Evolutionary conservation across 805 yeast species (phyloP), one percentile per base, ranked within the genome.

Genomic region (Kodamaea kakaduensis): DNA sequence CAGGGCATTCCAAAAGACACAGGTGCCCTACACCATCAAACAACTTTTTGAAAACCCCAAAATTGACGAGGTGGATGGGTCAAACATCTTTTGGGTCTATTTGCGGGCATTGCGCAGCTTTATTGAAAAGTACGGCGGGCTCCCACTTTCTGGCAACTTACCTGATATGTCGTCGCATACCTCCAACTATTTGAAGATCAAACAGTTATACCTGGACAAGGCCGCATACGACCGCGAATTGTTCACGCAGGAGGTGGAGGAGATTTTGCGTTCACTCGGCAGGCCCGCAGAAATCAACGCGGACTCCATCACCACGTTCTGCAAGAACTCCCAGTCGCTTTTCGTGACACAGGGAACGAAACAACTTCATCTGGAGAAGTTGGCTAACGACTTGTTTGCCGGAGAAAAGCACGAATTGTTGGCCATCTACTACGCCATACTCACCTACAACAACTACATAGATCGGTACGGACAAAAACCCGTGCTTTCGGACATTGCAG

Each of bases 151-250:
- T 3, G 96, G 95, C 0, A 71, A 63, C 0, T 52, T 89, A 5
- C 95, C 96, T 0, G 97, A 89, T 54, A 90, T 90, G 96, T 82
- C 84, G 14, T 75, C 95, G 0, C 77, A 78, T 42, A 81, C 96
- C 0, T 56, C 59, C 6, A 65, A 65, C 37, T 90, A 84, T 53
- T 64, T 81, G 2, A 54, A 49, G 6, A 57, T 90, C 23, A 83
- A 79, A 52, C 50, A 50, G 0, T 46, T 86, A 3, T 90, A 85
- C 51, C 54, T 69, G 12, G 59, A 52, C 1, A 81, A 81, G 48
- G 79, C 84, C 1, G 38, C 46, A 7, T 31, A 39, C 2, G 95
- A 88, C 53, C 53, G 61, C 29, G 45, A 51, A 15, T 19, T 32
- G 7, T 69, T 80, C 42, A 47, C 66, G 4, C n/a, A 36, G 1